Percentiles rank a stretch among this genome's conserved stretches.
These are phyloP conservation scores for Penicillium pulvis DNA, from an alignment of 495 filamentous ascomycete genomes.

Conservation along the genomic window DNA sequence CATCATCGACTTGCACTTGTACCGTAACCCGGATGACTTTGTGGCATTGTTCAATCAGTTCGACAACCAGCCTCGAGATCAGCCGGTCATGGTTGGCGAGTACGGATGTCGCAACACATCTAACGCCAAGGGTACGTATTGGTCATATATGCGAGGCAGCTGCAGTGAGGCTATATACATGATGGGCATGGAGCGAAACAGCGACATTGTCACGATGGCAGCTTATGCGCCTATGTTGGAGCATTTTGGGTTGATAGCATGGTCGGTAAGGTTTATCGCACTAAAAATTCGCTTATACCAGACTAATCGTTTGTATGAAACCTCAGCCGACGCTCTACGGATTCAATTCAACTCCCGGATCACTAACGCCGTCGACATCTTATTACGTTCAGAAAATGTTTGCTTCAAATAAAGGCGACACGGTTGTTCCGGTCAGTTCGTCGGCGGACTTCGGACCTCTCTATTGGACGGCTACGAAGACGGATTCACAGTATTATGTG, in stretches of 20 bases:
- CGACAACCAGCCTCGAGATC: slow-evolving; percentile 48
- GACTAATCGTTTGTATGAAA: background rate
- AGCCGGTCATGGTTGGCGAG: slow-evolving; percentile 53
- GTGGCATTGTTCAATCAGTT: slow-evolving; percentile 57
- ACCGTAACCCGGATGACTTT: slow-evolving; percentile 51
- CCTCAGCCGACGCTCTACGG: slow-evolving; percentile 38
- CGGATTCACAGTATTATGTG: slow-evolving; percentile 32
- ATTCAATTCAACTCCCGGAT: slow-evolving; percentile 50
- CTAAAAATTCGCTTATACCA: background rate
- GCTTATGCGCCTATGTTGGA: slow-evolving; percentile 53
- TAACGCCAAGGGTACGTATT: slow-evolving; percentile 28
- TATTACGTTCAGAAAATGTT: slow-evolving; percentile 50
- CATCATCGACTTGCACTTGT: slow-evolving; percentile 53
- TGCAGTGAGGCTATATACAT: slow-evolving; percentile 69
- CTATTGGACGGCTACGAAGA: slow-evolving; percentile 59
- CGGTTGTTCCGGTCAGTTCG: slow-evolving; percentile 52
- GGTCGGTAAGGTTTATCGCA: slow-evolving; percentile 34
- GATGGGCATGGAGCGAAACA: slow-evolving; percentile 68
- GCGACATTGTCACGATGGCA: slow-evolving; percentile 56
- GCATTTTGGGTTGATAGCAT: slow-evolving; percentile 46
- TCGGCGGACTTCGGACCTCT: slow-evolving; percentile 50
- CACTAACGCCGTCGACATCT: slow-evolving; percentile 38
- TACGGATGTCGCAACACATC: slow-evolving; percentile 59
- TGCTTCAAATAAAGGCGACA: slow-evolving; percentile 54
- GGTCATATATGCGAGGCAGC: slow-evolving; percentile 56